Evolutionary conservation across 768 basidiomycete species (phyloP), one percentile per base, ranked within the genome.

Genomic region (Albatrellus ellisii): DNA sequence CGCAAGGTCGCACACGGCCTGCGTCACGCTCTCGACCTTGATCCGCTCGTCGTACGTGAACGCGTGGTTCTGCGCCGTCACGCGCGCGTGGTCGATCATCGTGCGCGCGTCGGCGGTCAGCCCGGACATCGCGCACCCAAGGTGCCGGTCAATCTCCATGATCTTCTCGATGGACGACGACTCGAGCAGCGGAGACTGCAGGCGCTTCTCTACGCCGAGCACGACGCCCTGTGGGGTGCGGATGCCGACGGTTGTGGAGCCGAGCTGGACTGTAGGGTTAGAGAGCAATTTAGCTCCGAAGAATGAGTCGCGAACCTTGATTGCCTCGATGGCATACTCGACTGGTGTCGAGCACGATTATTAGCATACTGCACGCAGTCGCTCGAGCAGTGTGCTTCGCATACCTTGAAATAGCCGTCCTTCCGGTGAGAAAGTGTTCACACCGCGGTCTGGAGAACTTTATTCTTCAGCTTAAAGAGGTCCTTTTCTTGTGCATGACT

Each of bases 271-370:
- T 31, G 33, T 7, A 26, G 15, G 38, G 25, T 45, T 44, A 46
- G 38, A 41, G 34, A 20, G 42, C 28, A 25, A 27, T 11, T 15
- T 28, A 29, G 21, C 14, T 24, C 15, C 6, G 4, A 28, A 18
- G 37, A 22, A 26, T 20, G 20, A 22, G 21, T 14, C 54, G 44
- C 58, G 45, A 49, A 91, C 91, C 65, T 95, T 98, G 63, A 98
- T 98, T 6, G 95, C 95, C 57, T 99, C 95, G 59, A 98, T 99
- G 39, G 95, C 95, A 70, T 98, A 98, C 65, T 99, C 95, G 62
- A 99, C 94, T 97, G 52, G 2, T 26, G 20, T 26, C 11, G 17
- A 39, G 28, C 60, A 17, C 59, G 56, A 41, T 44, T 43, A 6
- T n/a, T n/a, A n/a, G n/a, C n/a, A n/a, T n/a, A n/a, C n/a, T n/a